These are phyloP conservation scores for Suillus lakei DNA, from an alignment of 768 basidiomycete species.

Conservation along the genomic window DNA sequence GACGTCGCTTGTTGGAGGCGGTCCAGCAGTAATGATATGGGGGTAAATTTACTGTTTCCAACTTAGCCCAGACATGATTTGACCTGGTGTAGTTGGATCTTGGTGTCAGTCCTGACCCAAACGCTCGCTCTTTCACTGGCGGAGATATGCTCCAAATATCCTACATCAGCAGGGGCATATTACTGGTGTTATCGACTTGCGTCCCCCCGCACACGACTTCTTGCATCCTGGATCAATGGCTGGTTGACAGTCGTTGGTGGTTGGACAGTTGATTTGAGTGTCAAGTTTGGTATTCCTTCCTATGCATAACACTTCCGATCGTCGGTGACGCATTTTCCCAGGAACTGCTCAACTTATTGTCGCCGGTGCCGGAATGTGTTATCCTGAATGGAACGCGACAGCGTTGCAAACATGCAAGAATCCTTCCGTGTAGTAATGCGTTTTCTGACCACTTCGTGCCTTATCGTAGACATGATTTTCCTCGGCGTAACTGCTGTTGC, in stretches of 20 bases:
- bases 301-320: background rate
- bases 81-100: constrained; percentile 46
- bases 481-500: constrained; percentile 54
- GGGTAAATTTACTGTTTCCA: constrained; percentile 40
- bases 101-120: constrained; percentile 53
- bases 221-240: constrained; percentile 68
- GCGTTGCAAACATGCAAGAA: constrained; percentile 63
- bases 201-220: constrained; percentile 51
- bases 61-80: background rate
- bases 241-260: constrained; percentile 73
- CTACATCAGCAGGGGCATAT: constrained; percentile 64
- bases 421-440: background rate
- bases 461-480: constrained; percentile 54
- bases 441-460: constrained; percentile 7
- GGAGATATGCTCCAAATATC: constrained; percentile 64
- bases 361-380: constrained; percentile 60
- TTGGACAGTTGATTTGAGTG: constrained; percentile 70
- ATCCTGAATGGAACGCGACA: constrained; percentile 60
- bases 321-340: constrained; percentile 22
- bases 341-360: constrained; percentile 65
- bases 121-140: constrained; percentile 57
- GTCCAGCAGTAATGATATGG: constrained; percentile 63
- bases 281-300: constrained; percentile 54
- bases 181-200: constrained; percentile 71
- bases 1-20: constrained; percentile 58